Percentiles rank a stretch among this genome's conserved stretches.
Evolutionary conservation across 2,329 filamentous ascomycete species (phyloP).

Genomic region (Grosmannia clavigera): DNA sequence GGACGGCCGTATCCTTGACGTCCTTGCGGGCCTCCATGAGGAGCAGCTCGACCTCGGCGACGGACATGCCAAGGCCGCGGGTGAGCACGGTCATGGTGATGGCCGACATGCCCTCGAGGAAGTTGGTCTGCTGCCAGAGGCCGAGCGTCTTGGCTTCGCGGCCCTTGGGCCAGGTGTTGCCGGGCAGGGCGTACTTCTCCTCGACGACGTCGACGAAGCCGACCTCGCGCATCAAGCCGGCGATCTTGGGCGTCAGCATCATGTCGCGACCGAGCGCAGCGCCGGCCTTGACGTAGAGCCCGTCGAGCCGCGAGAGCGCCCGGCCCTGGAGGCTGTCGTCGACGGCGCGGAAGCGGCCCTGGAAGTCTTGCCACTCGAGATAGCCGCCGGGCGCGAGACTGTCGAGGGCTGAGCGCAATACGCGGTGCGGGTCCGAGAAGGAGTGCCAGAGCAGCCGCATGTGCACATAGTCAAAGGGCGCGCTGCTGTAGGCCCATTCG

Average conservation of each 20-base stretch:
- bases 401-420: slow-evolving; percentile 18
- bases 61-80: slow-evolving; percentile 15
- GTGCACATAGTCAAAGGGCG: slow-evolving; percentile 48
- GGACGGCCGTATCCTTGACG: slow-evolving; percentile 12
- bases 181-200: slow-evolving; percentile 16
- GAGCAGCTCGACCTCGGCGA: slow-evolving; percentile 15
- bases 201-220: slow-evolving; percentile 20
- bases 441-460: slow-evolving; percentile 23
- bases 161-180: slow-evolving; percentile 19
- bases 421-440: slow-evolving; percentile 7
- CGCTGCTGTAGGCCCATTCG: slow-evolving; percentile 28
- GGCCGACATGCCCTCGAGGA: slow-evolving; percentile 16
- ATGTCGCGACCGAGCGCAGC: slow-evolving; percentile 20
- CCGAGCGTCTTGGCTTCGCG: slow-evolving; percentile 17
- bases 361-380: slow-evolving; percentile 24
- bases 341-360: slow-evolving; percentile 18
- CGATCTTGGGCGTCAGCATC: slow-evolving; percentile 17
- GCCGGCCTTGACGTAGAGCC: slow-evolving; percentile 17
- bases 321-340: slow-evolving; percentile 20
- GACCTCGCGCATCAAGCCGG: slow-evolving; percentile 16
- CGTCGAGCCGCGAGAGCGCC: slow-evolving; percentile 19
- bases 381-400: slow-evolving; percentile 22
- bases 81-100: slow-evolving; percentile 17
- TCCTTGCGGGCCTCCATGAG: slow-evolving; percentile 14
- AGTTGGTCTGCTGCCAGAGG: slow-evolving; percentile 18